Conservation (phyloP, 306 rosid genomes). For the Senna siamea region DNA sequence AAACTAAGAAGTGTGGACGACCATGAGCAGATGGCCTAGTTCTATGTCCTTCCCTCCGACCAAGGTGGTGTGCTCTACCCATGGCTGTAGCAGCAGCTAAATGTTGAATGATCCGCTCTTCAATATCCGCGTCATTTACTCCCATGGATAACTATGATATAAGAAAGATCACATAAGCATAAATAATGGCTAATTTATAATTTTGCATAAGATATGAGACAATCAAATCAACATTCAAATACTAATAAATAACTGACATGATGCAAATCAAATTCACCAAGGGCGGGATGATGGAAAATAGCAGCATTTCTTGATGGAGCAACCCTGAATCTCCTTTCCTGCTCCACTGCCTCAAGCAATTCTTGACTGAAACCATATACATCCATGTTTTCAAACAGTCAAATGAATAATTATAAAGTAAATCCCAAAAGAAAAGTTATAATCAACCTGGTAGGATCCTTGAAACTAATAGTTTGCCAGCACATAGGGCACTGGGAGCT, state of each 20-base stretch:
- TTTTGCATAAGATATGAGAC: slow-evolving; percentile 9
- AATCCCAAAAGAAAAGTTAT: slow-evolving; percentile 16
- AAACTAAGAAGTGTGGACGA: slow-evolving; percentile 61
- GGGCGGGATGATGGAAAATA: slow-evolving; percentile 65
- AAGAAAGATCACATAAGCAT: slow-evolving; percentile 22
- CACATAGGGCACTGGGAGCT: slow-evolving; percentile 98
- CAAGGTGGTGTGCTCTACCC: slow-evolving; percentile 70
- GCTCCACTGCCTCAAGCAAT: slow-evolving; percentile 79
- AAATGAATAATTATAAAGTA: slow-evolving; percentile 15
- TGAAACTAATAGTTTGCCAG: slow-evolving; percentile 83
- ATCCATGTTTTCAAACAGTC: slow-evolving; percentile 23
- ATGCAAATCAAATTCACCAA: slow-evolving; percentile 71
- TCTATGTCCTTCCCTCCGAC: slow-evolving; percentile 66
- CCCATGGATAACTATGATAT: slow-evolving; percentile 61
- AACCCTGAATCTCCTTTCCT: slow-evolving; percentile 67
- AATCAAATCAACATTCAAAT: slow-evolving; percentile 28
- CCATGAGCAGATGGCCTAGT: slow-evolving; percentile 59
- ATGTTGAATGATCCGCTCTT: slow-evolving; percentile 83
- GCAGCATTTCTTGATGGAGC: slow-evolving; percentile 65
- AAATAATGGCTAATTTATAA: slow-evolving; percentile 28
- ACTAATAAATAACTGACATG: slow-evolving; percentile 56
- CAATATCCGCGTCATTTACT: slow-evolving; percentile 60
- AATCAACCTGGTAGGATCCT: slow-evolving; percentile 78
- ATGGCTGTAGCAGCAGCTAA: slow-evolving; percentile 87
- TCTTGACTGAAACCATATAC: slow-evolving; percentile 73